Evolutionary conservation across 1,284 basidiomycete species (phyloP).

Genomic region (Lignosus rhinocerotis): DNA sequence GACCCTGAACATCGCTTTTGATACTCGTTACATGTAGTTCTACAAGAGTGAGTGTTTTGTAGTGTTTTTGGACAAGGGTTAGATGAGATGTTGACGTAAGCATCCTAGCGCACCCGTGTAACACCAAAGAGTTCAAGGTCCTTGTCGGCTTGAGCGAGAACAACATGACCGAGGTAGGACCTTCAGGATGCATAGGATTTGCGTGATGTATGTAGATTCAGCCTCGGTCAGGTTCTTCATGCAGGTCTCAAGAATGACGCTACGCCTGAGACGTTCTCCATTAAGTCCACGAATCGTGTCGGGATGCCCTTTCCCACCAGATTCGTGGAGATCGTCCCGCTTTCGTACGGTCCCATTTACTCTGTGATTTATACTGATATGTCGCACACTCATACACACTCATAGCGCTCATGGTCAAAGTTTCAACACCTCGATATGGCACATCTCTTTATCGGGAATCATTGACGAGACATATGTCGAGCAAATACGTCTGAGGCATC

Average conservation of each 20-base stretch:
- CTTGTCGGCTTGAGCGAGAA: conserved; percentile 64
- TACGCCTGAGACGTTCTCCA: conserved; percentile 59
- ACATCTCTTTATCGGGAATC: conserved; percentile 62
- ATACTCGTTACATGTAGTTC: conserved; percentile 41
- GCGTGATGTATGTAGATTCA: neutral
- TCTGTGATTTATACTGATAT: neutral
- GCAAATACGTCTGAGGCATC: conserved; percentile 48
- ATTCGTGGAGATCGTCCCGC: conserved; percentile 71
- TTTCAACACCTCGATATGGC: conserved; percentile 80
- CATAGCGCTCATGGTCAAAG: conserved; percentile 60
- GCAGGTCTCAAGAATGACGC: conserved; percentile 64
- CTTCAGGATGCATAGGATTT: neutral
- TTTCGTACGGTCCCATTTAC: conserved; percentile 54
- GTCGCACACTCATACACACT: neutral
- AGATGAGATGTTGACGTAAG: neutral
- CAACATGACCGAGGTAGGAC: conserved; percentile 51
- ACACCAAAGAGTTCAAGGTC: conserved; percentile 79
- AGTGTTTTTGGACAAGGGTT: neutral
- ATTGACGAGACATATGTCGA: conserved; percentile 55
- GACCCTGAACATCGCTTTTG: neutral
- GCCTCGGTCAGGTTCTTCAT: conserved; percentile 45
- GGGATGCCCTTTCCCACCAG: conserved; percentile 62
- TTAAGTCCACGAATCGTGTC: conserved; percentile 54
- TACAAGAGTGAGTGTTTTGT: conserved; percentile 48
- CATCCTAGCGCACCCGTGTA: conserved; percentile 69